Conservation (phyloP, 2,329 filamentous ascomycete genomes). For the Achaetomium macrosporum region DNA sequence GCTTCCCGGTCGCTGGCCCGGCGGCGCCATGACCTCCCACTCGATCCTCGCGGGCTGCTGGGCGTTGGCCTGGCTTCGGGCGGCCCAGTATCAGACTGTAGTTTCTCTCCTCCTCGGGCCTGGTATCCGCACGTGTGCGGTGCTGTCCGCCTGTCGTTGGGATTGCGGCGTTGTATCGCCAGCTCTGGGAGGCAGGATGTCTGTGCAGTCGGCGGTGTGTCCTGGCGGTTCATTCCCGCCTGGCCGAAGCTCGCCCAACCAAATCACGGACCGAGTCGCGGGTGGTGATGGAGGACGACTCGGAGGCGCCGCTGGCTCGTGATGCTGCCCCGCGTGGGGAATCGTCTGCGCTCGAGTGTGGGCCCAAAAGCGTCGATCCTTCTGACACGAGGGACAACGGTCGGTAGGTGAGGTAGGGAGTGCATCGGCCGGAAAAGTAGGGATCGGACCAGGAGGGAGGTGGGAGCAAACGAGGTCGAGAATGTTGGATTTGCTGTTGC, state of each 20-base stretch:
- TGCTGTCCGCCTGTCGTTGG: neutral
- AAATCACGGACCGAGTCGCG: neutral
- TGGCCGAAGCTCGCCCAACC: neutral
- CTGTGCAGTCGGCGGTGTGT: neutral
- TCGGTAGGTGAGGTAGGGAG: neutral
- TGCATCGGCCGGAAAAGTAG: slow-evolving; percentile 7
- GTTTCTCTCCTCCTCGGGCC: neutral
- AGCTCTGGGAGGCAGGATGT: neutral
- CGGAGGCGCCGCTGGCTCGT: slow-evolving; percentile 1
- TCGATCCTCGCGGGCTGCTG: slow-evolving; percentile 22
- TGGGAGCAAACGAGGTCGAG: neutral
- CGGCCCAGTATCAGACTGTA: neutral
- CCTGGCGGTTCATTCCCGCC: slow-evolving; percentile 13
- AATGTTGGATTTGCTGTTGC: neutral
- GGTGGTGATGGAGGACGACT: neutral
- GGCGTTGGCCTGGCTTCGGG: slow-evolving; percentile 33
- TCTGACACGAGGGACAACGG: neutral
- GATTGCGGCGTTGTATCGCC: neutral
- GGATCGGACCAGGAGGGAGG: neutral
- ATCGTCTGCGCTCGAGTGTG: slow-evolving; percentile 2
- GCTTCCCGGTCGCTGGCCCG: slow-evolving; percentile 2
- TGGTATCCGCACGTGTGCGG: neutral
- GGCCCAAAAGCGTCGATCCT: slow-evolving; percentile 7
- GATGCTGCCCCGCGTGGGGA: slow-evolving; percentile 12
- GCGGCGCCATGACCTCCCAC: slow-evolving; percentile 6